A percentile compares a stretch with the other conserved stretches of the same genome.
These are phyloP conservation scores for Debaryomyces udenii DNA, from an alignment of 1,139 yeast species.

Conservation along the genomic window DNA sequence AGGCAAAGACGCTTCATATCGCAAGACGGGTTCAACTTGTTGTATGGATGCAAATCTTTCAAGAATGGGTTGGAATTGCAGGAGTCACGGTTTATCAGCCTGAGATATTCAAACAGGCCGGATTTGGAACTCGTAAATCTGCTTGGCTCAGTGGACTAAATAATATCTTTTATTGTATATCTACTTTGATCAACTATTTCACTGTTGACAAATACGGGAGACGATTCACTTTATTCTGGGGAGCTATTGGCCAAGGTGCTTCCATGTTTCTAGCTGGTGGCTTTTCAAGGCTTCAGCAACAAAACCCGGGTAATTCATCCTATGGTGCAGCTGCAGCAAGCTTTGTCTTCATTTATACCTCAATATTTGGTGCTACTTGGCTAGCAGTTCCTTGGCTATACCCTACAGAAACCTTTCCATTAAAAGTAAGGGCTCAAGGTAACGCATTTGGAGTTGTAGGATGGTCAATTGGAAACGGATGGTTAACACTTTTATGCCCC, in stretches of 20 bases:
- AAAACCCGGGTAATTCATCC: conserved; percentile 26
- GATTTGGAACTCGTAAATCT: conserved; percentile 28
- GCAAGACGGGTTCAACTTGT: conserved; percentile 42
- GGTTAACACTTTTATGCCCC: conserved; percentile 52
- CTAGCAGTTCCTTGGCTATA: conserved; percentile 49
- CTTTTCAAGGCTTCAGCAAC: conserved; percentile 32
- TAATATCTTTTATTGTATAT: conserved; percentile 56
- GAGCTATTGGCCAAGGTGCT: conserved; percentile 46
- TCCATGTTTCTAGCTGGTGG: conserved; percentile 42
- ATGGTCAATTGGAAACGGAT: conserved; percentile 50
- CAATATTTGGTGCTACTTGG: conserved; percentile 31
- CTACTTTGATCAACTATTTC: conserved; percentile 59
- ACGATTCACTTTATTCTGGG: conserved; percentile 52
- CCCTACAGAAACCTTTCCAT: conserved; percentile 56
- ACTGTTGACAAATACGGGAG: conserved; percentile 62
- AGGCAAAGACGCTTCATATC: conserved; percentile 24
- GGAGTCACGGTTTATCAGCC: conserved; percentile 44
- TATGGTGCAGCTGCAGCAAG: conserved; percentile 53
- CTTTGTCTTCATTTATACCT: conserved; percentile 43
- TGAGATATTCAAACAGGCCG: conserved; percentile 37
- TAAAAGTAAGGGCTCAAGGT: conserved; percentile 54
- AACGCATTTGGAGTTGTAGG: conserved; percentile 52
- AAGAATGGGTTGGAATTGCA: conserved; percentile 46
- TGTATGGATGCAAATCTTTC: conserved; percentile 41
- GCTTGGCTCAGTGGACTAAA: conserved; percentile 57